Evolutionary conservation across 371 early-diverging fungal genomes (phyloP).

Genomic region (Mucor saturninus): DNA sequence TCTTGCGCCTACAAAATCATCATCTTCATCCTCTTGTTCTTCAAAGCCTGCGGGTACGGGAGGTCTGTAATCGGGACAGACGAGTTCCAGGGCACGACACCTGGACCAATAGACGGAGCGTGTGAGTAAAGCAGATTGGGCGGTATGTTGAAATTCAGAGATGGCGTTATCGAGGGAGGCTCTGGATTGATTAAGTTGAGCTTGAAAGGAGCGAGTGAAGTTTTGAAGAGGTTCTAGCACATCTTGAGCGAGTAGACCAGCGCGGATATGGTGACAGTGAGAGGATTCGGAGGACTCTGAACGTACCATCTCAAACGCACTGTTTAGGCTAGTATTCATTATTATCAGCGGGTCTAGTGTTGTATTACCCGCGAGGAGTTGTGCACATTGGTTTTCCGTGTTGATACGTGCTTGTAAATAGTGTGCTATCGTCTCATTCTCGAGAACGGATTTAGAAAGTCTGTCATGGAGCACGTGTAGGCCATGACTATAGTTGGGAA

Average conservation of each 20-base stretch:
- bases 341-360: background rate
- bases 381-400: conserved; percentile 12
- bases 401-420: conserved; percentile 16
- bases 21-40: conserved; percentile 17
- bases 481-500: conserved; percentile 14
- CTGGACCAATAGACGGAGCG: conserved; percentile 26
- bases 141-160: conserved; percentile 16
- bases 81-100: conserved; percentile 10
- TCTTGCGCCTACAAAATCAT: conserved; percentile 12
- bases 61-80: conserved; percentile 17
- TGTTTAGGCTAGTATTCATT: conserved; percentile 14
- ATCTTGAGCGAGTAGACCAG: conserved; percentile 13
- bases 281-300: conserved; percentile 16
- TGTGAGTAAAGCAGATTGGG: conserved; percentile 18
- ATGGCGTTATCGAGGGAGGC: conserved; percentile 8
- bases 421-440: conserved; percentile 11
- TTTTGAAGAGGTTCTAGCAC: conserved; percentile 11
- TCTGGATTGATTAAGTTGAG: background rate
- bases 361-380: background rate
- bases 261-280: conserved; percentile 16
- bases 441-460: background rate
- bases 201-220: conserved; percentile 10
- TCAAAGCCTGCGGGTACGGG: conserved; percentile 20
- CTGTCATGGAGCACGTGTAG: conserved; percentile 6
- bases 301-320: conserved; percentile 13